Evolutionary conservation across 2,329 filamentous ascomycete genomes (phyloP).

Genomic region (Clarireedia monteithiana): DNA sequence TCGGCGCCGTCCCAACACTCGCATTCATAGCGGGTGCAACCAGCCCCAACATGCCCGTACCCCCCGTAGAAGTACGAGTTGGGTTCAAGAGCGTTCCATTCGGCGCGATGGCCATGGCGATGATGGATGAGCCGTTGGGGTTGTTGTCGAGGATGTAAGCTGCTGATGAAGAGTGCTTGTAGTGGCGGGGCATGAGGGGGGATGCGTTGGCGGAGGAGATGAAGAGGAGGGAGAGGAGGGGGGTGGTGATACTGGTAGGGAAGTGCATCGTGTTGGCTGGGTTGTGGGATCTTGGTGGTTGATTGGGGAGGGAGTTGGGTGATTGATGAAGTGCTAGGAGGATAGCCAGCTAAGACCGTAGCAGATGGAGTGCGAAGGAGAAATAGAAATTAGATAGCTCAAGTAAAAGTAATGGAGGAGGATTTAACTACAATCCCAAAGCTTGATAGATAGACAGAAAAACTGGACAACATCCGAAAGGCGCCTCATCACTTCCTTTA

Average conservation of each 20-base stretch:
- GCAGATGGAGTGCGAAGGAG: too few species aligned
- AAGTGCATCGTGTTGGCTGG: neutral
- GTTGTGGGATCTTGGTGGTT: neutral
- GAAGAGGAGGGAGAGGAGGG: neutral
- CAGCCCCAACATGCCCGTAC: slow-evolving; percentile 36
- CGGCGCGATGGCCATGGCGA: slow-evolving; percentile 38
- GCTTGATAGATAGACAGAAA: too few species aligned
- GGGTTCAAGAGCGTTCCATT: slow-evolving; percentile 41
- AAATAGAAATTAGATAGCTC: too few species aligned
- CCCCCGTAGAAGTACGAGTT: slow-evolving; percentile 37
- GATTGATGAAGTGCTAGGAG: too few species aligned
- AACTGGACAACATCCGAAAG: too few species aligned
- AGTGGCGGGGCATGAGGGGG: neutral
- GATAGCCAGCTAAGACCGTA: too few species aligned
- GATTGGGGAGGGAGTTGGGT: too few species aligned
- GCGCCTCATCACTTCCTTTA: too few species aligned
- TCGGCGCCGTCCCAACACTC: neutral
- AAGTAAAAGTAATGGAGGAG: too few species aligned
- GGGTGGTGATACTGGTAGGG: neutral
- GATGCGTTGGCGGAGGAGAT: neutral
- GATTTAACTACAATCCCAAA: too few species aligned
- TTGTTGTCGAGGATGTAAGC: slow-evolving; percentile 52
- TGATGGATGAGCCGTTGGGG: slow-evolving; percentile 35
- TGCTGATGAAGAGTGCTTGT: slow-evolving; percentile 17
- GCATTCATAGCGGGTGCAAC: slow-evolving; percentile 18